Conservation (phyloP, 2,329 filamentous ascomycete genomes). For the Calonectria montana region DNA sequence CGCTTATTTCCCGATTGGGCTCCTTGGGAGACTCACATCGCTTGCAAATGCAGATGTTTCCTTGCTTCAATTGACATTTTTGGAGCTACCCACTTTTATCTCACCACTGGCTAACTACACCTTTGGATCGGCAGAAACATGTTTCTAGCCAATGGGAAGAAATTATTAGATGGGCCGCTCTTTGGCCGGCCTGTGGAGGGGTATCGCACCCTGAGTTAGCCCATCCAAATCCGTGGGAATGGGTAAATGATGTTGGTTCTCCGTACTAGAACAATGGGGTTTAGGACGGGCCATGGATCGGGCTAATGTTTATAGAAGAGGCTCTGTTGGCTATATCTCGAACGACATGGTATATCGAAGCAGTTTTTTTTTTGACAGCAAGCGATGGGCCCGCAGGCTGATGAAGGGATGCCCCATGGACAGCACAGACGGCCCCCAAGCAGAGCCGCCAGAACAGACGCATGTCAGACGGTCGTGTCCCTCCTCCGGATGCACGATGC, state of each 20-base stretch:
- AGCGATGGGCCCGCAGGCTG: not conserved
- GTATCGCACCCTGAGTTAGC: not conserved
- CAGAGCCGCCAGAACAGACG: not conserved
- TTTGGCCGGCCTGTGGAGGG: not conserved
- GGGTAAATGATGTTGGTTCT: not conserved
- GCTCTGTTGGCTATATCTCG: not conserved
- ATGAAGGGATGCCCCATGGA: not conserved
- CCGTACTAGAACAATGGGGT: not conserved
- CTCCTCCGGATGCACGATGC: not conserved
- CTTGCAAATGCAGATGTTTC: not conserved
- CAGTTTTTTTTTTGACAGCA: not conserved
- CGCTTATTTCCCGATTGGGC: not conserved
- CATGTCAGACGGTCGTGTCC: not conserved
- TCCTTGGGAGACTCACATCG: not conserved
- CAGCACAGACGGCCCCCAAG: not conserved
- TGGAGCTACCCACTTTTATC: not conserved
- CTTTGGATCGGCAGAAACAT: too few species aligned
- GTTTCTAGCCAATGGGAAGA: not conserved
- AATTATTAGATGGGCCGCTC: not conserved
- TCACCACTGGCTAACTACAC: not conserved
- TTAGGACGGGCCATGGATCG: not conserved
- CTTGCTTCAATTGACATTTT: not conserved
- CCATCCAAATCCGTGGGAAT: not conserved
- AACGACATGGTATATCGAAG: not conserved
- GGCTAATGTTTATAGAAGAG: not conserved